Evolutionary conservation across 140 eudicot genomes (phyloP), one percentile per base, ranked within the genome.

Genomic region (Cichorium intybus): DNA sequence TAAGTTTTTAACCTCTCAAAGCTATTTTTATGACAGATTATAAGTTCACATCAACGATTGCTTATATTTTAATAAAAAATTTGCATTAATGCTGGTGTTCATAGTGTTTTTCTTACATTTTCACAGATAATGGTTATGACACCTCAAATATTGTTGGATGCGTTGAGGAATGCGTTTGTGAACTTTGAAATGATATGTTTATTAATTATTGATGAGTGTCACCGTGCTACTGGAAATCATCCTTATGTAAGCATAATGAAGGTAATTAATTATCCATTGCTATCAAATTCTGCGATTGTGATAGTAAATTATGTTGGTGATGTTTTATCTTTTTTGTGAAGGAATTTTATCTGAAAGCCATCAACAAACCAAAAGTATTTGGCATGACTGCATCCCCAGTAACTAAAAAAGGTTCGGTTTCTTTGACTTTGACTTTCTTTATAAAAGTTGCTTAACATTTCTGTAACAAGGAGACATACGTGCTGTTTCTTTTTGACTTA

Each of bases 331-430:
- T 46, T 51, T 72, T 53, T 7, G 10, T 75, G 75, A 62, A 90
- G 97, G 97, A 87, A 53, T 87, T 84, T 63, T 87, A 90, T 78
- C 77, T 77, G 46, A 87, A 78, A 63, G 56, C 77, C 14, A 45
- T 48, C 24, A 51, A 60, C 62, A 84, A 75, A 78, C 95, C 97
- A 24, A 87, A 82, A 84, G 70, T 90, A 29, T 90, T 90, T 48
- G 95, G 97, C 52, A 84, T 82, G 95, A 87, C 95, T 14, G 82
- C 97, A 59, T 84, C 88, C 22, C 84, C 87, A 7, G 82, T 84
- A 29, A 63, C 70, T 55, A 73, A 77, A 50, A 90, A 87, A 82
- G 97, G 97, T 84, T 70, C 29, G 57, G 21, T 18, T 66, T n/a
- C n/a, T n/a, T n/a, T n/a, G n/a, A n/a, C n/a, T n/a, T n/a, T n/a